phyloP scores from a whole-genome alignment of 73 alveolate species.

The Paraurostyla sp. region DNA sequence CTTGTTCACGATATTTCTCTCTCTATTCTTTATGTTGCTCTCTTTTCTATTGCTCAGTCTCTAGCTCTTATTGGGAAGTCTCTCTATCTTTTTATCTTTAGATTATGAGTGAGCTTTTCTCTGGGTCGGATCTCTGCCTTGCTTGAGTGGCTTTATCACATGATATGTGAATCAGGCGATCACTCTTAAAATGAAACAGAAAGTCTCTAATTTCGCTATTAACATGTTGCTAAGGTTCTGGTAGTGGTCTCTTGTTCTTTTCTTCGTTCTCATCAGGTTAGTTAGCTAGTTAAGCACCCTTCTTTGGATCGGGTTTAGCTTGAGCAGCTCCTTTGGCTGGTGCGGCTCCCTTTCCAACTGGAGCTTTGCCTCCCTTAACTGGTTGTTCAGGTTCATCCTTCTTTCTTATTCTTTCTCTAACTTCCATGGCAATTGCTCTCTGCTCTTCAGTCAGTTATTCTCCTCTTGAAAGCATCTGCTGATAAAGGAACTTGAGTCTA shows the following conservation, averaged over 20 bases:
- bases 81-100: conserved; percentile 59
- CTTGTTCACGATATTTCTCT: conserved; percentile 64
- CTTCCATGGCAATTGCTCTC: conserved; percentile 84
- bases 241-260: conserved; percentile 30
- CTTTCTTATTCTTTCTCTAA: conserved; percentile 85
- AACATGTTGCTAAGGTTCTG: conserved; percentile 75
- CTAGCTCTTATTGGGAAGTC: not conserved
- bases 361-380: conserved; percentile 67
- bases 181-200: conserved; percentile 69
- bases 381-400: conserved; percentile 81
- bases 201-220: conserved; percentile 70
- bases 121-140: conserved; percentile 65
- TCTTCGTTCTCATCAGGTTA: conserved; percentile 63
- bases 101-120: conserved; percentile 36
- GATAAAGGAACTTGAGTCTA: conserved; percentile 85
- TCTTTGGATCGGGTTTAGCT: conserved; percentile 58
- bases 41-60: conserved; percentile 16
- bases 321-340: conserved; percentile 83
- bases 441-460: conserved; percentile 89
- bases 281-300: conserved; percentile 60
- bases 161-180: conserved; percentile 64
- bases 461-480: conserved; percentile 85
- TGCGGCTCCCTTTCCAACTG: conserved; percentile 73
- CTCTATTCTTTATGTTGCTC: conserved; percentile 48
- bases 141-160: conserved; percentile 66